A percentile compares a stretch with the other conserved stretches of the same genome.
These are phyloP conservation scores for Vinca minor DNA, from an alignment of 257 asterid species.

Conservation along the genomic window DNA sequence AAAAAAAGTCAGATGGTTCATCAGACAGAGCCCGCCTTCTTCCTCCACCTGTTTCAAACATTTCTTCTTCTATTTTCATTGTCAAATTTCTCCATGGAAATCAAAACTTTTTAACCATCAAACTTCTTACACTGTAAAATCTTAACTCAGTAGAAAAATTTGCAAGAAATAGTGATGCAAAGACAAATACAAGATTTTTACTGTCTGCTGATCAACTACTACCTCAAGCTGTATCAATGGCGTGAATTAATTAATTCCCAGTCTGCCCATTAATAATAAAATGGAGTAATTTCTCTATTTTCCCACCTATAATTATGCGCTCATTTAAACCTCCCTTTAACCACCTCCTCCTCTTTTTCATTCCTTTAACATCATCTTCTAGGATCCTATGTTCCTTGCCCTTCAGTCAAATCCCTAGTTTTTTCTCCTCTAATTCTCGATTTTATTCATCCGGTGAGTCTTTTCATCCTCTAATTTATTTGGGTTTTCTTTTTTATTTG, in stretches of 20 bases:
- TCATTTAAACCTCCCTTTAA: constrained; percentile 37
- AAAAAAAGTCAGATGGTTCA: no score
- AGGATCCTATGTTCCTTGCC: constrained; percentile 18
- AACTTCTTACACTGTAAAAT: no score
- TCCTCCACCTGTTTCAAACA: no score
- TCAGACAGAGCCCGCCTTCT: no score
- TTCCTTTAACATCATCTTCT: constrained; percentile 10
- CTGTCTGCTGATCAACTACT: background rate
- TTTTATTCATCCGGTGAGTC: constrained; percentile 41
- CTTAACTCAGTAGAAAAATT: no score
- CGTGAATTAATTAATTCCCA: background rate
- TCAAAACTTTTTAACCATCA: background rate
- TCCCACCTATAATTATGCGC: constrained; percentile 42
- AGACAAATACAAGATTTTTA: no score
- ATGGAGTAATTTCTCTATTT: constrained; percentile 9
- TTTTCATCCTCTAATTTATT: background rate
- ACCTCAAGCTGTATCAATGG: background rate
- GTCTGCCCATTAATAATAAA: background rate
- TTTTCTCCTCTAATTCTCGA: constrained; percentile 26
- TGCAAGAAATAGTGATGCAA: no score
- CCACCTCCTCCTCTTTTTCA: constrained; percentile 10
- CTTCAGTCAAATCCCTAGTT: constrained; percentile 8
- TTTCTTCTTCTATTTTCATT: background rate
- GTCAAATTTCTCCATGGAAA: no score
- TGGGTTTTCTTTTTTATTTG: background rate